phyloP scores from a whole-genome alignment of 148 eudicot genomes.

The Rhododendron henanense region DNA sequence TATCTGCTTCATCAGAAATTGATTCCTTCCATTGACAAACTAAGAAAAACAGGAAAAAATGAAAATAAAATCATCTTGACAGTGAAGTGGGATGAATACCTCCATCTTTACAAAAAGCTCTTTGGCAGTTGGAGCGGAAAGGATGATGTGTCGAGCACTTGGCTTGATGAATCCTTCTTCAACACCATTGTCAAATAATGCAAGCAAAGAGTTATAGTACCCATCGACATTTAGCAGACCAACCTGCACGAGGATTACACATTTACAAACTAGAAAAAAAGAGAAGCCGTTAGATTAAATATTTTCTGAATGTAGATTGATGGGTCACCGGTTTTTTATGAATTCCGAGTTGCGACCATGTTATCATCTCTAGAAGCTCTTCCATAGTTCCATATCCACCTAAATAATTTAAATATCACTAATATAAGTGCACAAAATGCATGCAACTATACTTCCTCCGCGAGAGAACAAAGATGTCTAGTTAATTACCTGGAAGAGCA shows the following conservation, averaged over 20 bases:
- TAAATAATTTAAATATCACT: constrained; percentile 18
- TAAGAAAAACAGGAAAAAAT: not conserved
- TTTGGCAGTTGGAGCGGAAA: constrained; percentile 75
- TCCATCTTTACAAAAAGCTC: constrained; percentile 75
- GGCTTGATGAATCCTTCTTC: constrained; percentile 97
- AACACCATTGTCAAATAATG: constrained; percentile 88
- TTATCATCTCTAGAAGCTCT: constrained; percentile 85
- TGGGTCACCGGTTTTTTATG: constrained; percentile 72
- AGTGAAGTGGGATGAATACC: constrained; percentile 33
- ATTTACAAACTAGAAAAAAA: not conserved
- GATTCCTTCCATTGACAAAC: not conserved
- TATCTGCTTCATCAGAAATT: not conserved
- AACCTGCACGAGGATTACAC: constrained; percentile 38
- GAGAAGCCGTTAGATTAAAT: not conserved
- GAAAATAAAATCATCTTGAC: not conserved
- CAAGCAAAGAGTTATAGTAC: constrained; percentile 74
- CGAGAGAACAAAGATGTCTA: not conserved
- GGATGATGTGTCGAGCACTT: constrained; percentile 59
- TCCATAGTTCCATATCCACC: constrained; percentile 99
- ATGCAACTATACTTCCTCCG: not conserved
- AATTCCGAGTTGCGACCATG: constrained; percentile 96
- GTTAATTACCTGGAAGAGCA: constrained; percentile 82
- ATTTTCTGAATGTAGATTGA: not conserved
- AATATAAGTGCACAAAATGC: not conserved
- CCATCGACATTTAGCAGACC: constrained; percentile 94